phyloP scores from a whole-genome alignment of 805 yeast genomes.

The Metschnikowia drakensbergensis region DNA sequence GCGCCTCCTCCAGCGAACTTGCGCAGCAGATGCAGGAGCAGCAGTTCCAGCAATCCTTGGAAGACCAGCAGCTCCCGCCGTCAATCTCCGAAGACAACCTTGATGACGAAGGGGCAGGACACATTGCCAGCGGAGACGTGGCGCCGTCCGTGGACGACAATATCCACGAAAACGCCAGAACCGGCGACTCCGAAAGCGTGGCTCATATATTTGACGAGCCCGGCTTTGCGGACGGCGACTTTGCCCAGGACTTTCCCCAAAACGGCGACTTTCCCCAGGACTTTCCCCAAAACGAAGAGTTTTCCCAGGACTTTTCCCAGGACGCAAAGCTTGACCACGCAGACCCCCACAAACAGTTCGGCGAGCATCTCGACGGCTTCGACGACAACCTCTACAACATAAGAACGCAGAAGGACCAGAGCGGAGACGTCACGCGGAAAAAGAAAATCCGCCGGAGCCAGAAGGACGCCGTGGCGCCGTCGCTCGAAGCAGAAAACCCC shows the following conservation, averaged over 20 bases:
- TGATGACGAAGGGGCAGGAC: slow-evolving; percentile 13
- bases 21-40: slow-evolving; percentile 12
- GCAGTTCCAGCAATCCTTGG: slow-evolving; percentile 12
- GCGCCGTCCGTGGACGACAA: slow-evolving; percentile 7
- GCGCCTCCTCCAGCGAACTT: slow-evolving; percentile 2
- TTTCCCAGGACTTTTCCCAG: too few species aligned
- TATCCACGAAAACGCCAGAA: neutral
- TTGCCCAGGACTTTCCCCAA: too few species aligned
- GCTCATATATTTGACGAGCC: neutral
- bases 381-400: slow-evolving; percentile 18
- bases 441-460: slow-evolving; percentile 18
- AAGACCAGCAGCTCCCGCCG: slow-evolving; percentile 16
- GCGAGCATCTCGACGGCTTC: slow-evolving; percentile 2
- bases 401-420: slow-evolving; percentile 13
- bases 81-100: slow-evolving; percentile 13
- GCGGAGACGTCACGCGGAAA: slow-evolving; percentile 17
- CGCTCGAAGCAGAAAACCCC: slow-evolving; percentile 11
- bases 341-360: neutral
- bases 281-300: too few species aligned
- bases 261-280: too few species aligned
- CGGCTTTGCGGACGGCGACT: neutral
- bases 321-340: neutral
- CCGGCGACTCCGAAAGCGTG: neutral
- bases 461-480: slow-evolving; percentile 3
- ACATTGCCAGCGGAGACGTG: slow-evolving; percentile 9